Evolutionary conservation across 805 yeast genomes (phyloP).

Genomic region (Schwanniomyces pseudopolymorphus): DNA sequence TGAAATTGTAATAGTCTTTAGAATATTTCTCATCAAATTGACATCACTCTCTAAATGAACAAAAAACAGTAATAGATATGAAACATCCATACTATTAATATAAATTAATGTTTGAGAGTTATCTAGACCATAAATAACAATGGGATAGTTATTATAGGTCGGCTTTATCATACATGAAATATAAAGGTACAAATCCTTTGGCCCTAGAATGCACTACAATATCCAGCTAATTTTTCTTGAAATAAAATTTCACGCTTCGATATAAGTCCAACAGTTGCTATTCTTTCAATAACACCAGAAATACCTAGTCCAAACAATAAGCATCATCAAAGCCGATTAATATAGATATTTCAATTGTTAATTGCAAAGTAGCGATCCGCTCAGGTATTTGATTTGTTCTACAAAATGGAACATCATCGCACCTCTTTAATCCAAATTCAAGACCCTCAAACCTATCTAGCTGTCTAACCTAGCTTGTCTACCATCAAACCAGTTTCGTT

Average conservation of each 20-base stretch:
- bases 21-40: too few species aligned
- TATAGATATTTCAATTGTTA: neutral
- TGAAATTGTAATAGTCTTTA: too few species aligned
- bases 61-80: neutral
- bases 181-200: neutral
- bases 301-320: constrained; percentile 35
- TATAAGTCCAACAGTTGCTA: constrained; percentile 26
- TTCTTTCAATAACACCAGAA: constrained; percentile 30
- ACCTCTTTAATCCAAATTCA: too few species aligned
- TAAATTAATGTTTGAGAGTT: neutral
- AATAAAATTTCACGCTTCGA: too few species aligned
- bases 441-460: too few species aligned
- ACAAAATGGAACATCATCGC: too few species aligned
- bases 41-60: neutral
- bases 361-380: too few species aligned
- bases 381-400: too few species aligned
- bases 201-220: neutral
- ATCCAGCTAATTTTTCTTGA: neutral
- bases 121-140: neutral
- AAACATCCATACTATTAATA: neutral
- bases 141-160: neutral
- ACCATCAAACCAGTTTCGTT: too few species aligned
- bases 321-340: constrained; percentile 17
- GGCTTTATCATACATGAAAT: neutral
- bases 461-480: too few species aligned